Evolutionary conservation across 345 rosid genomes (phyloP).

Genomic region (Gossypium arboreum): DNA sequence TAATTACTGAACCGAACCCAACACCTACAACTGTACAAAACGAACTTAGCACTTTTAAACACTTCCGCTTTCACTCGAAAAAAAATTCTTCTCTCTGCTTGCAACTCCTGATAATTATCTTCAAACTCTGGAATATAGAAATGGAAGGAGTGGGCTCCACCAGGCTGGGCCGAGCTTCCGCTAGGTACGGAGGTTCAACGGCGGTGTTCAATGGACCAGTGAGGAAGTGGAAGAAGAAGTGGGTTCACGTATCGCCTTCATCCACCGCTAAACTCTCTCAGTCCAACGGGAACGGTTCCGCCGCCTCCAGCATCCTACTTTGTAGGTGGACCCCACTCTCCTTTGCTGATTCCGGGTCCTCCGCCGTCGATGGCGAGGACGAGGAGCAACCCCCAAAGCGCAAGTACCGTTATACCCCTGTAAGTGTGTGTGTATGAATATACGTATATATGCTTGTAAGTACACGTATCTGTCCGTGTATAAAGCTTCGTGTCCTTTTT

Average conservation of each 20-base stretch:
- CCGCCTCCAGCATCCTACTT: conserved; percentile 59
- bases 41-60: conserved; percentile 8
- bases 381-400: conserved; percentile 64
- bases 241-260: conserved; percentile 79
- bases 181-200: conserved; percentile 74
- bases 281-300: conserved; percentile 27
- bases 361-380: conserved; percentile 32
- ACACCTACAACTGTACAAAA: conserved; percentile 5
- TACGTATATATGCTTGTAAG: not conserved
- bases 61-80: not conserved
- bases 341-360: conserved; percentile 25
- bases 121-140: not conserved
- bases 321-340: conserved; percentile 92
- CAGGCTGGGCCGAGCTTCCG: conserved; percentile 74
- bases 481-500: conserved; percentile 4
- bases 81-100: no score
- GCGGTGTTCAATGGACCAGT: conserved; percentile 88
- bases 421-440: conserved; percentile 25
- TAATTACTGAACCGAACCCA: conserved; percentile 3
- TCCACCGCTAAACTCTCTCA: conserved; percentile 38
- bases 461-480: not conserved
- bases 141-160: conserved; percentile 89
- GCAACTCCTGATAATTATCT: not conserved
- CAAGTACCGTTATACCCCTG: conserved; percentile 87
- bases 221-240: conserved; percentile 94